Evolutionary conservation across 345 rosid genomes (phyloP).

Genomic region (Chamaenerion angustifolium): DNA sequence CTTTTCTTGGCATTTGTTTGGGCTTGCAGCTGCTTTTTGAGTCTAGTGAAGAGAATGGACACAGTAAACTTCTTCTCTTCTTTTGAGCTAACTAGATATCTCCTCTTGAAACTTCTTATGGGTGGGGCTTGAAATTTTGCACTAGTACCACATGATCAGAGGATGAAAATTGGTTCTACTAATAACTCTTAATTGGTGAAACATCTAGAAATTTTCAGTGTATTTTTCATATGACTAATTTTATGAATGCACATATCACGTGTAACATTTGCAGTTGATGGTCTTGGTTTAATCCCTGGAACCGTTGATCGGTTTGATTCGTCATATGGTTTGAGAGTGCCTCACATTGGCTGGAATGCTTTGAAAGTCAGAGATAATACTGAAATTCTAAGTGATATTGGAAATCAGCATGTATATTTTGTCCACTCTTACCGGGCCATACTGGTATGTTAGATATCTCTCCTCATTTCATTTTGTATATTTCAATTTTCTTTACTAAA

Average conservation of each 20-base stretch:
- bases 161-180: too few species aligned
- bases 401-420: slow-evolving; percentile 77
- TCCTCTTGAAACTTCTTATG: too few species aligned
- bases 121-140: too few species aligned
- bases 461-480: slow-evolving; percentile 2
- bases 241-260: slow-evolving; percentile 4
- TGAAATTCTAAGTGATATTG: slow-evolving; percentile 73
- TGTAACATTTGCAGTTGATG: slow-evolving; percentile 36
- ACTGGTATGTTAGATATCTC: slow-evolving; percentile 34
- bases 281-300: slow-evolving; percentile 94
- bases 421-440: slow-evolving; percentile 92
- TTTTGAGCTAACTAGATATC: too few species aligned
- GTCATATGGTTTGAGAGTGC: slow-evolving; percentile 60
- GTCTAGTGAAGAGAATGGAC: slow-evolving; percentile 87
- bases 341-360: slow-evolving; percentile 99
- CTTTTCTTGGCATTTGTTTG: slow-evolving; percentile 93
- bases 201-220: not conserved
- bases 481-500: slow-evolving; percentile 4
- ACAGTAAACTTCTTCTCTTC: slow-evolving; percentile 23
- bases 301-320: slow-evolving; percentile 78
- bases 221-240: slow-evolving; percentile 6
- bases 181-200: not conserved
- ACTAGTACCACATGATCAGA: too few species aligned
- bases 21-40: slow-evolving; percentile 90
- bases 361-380: slow-evolving; percentile 59